These are phyloP conservation scores for Zygotorulaspora chibaensis DNA, from an alignment of 805 yeast genomes.

Conservation along the genomic window DNA sequence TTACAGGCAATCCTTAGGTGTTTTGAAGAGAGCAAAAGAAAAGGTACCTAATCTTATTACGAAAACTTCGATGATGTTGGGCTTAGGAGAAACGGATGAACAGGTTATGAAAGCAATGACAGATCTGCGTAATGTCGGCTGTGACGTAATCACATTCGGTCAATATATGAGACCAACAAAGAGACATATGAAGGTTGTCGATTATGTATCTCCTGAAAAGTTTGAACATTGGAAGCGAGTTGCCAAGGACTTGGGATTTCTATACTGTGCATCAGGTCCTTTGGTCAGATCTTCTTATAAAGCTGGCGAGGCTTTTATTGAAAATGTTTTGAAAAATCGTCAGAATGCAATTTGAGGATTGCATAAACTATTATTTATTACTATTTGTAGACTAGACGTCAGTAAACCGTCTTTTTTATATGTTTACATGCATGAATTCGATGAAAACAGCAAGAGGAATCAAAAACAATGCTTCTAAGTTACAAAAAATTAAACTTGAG, in stretches of 20 bases:
- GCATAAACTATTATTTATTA: background rate
- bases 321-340: conserved; percentile 82
- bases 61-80: conserved; percentile 93
- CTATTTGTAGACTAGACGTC: background rate
- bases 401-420: background rate
- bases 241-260: conserved; percentile 85
- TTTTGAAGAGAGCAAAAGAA: conserved; percentile 75
- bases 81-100: conserved; percentile 93
- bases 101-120: conserved; percentile 71
- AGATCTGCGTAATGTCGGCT: conserved; percentile 69
- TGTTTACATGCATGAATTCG: background rate
- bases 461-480: background rate
- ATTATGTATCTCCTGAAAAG: conserved; percentile 88
- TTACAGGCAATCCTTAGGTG: conserved; percentile 79
- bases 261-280: conserved; percentile 97
- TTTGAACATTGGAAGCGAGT: conserved; percentile 88
- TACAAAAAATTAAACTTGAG: conserved; percentile 30
- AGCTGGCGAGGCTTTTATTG: conserved; percentile 97
- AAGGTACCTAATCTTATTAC: conserved; percentile 73
- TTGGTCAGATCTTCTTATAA: conserved; percentile 93
- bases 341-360: conserved; percentile 14
- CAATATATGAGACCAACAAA: conserved; percentile 99
- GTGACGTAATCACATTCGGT: conserved; percentile 97
- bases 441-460: too few species aligned
- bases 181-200: conserved; percentile 97